A percentile compares a stretch with the other conserved stretches of the same genome.
Conservation (phyloP, 2,329 filamentous ascomycete genomes). For the Cercospora brassicicola region DNA sequence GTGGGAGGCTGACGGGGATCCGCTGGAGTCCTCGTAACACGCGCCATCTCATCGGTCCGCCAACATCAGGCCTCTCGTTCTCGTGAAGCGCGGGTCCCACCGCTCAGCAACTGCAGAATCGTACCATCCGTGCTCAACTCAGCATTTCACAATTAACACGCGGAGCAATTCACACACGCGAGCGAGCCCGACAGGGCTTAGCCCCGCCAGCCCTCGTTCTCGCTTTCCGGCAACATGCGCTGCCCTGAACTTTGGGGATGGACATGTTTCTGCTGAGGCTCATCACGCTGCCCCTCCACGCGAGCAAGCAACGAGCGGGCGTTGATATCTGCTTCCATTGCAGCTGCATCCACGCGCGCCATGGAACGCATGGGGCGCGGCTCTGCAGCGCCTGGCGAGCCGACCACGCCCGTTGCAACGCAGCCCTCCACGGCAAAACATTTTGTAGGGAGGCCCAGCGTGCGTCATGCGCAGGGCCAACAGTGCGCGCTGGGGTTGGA, state of each 20-base stretch:
- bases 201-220: neutral
- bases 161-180: neutral
- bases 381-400: neutral
- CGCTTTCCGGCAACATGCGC: neutral
- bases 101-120: neutral
- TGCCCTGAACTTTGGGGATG: neutral
- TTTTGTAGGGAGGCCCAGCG: neutral
- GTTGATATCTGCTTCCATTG: constrained; percentile 2
- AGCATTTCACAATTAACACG: neutral
- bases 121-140: neutral
- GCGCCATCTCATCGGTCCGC: neutral
- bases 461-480: constrained; percentile 11
- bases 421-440: constrained; percentile 9
- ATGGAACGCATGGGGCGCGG: neutral
- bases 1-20: constrained; percentile 4
- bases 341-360: neutral
- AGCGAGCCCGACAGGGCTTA: neutral
- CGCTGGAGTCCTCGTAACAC: neutral
- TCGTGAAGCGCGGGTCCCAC: neutral
- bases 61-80: neutral
- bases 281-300: neutral
- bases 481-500: constrained; percentile 15
- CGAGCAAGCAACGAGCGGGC: neutral
- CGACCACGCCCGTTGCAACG: neutral
- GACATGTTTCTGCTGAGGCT: constrained; percentile 9